Base-by-base conservation (phyloP, 2,329 filamentous ascomycete species). In the Beauveria scarabaeidicola region DNA sequence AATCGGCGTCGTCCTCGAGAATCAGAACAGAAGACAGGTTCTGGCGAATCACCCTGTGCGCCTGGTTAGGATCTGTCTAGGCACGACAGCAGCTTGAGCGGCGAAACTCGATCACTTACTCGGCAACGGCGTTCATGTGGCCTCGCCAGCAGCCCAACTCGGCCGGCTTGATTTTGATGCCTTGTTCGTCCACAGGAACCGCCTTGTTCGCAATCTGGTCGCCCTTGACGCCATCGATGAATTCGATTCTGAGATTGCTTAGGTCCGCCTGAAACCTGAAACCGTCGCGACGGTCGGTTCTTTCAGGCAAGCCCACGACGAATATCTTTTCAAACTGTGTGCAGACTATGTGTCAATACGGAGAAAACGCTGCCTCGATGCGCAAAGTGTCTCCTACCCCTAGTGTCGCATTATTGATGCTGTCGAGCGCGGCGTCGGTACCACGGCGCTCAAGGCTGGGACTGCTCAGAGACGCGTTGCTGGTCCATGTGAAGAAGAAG, bases 1-100 rank as follows among this genome's bases (percentile, higher is more conserved):
- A 84, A 68, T 84, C 81, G 21, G 76, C 74, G 59, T 84, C 81
- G 64, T 84, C 81, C 64, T 84, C 81, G 27, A 84, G 66, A 29
- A 84, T 78, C 2, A 84, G 68, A 0, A 78, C 80, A 1, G 76
- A 78, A 1, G 72, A 69, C 3, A 81, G 63, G 44, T 76, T 74
- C 11, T 75, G 68, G n/a, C 75, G 69, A 13, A 82, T 72, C 13
- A 83, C 69, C 23, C 72, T 73, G 15, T 27, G 29, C 29, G 9
- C 29, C 5, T 38, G n/a, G 29, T 29, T 10, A 10, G 32, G 10
- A 36, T 36, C 32, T 36, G 32, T 36, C 32, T 5, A 11, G 32
- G 32, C 32, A 36, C n/a, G 5, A 36, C 13, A 15, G 13, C 32
- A 11, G 32, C 32, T 36, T 36, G 32, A 36, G 32, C 32, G 13